phyloP scores from a whole-genome alignment of 139 green algal genomes.

The Deuterostichococcus epilithicus region DNA sequence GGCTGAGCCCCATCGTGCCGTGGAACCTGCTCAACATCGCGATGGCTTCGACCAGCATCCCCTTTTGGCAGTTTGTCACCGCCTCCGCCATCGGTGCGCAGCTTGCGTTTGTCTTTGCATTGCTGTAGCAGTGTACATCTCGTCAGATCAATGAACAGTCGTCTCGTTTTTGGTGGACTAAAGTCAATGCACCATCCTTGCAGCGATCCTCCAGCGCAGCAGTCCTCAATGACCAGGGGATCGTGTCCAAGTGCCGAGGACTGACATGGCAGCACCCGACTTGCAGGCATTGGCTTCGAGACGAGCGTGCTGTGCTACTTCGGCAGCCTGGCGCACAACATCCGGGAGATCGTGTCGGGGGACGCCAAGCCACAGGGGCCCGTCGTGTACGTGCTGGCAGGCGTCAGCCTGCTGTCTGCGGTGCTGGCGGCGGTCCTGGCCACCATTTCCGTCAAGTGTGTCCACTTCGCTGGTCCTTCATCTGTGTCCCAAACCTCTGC shows the following conservation, averaged over 20 bases:
- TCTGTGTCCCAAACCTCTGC: too few relatives aligned
- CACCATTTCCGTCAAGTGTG: conserved; percentile 23
- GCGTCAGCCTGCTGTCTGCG: conserved; percentile 11
- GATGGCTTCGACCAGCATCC: conserved; percentile 43
- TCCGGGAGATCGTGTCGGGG: conserved; percentile 15
- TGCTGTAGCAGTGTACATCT: neutral
- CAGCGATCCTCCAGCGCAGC: neutral
- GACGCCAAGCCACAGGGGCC: conserved; percentile 9
- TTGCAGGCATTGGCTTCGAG: conserved; percentile 21
- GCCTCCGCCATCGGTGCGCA: conserved; percentile 30
- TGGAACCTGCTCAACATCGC: conserved; percentile 66
- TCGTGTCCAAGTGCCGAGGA: too few relatives aligned
- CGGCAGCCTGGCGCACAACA: conserved; percentile 26
- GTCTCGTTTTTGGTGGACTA: too few relatives aligned
- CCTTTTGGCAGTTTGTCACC: conserved; percentile 37
- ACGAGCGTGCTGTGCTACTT: conserved; percentile 24
- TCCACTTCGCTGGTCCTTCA: too few relatives aligned
- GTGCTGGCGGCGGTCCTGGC: conserved; percentile 12
- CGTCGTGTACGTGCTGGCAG: conserved; percentile 16
- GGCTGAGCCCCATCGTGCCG: conserved; percentile 48
- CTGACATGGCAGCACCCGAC: too few relatives aligned
- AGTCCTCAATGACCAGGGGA: too few relatives aligned
- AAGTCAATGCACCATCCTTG: too few relatives aligned
- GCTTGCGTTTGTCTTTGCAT: neutral
- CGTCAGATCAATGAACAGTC: neutral